Evolutionary conservation across 2,329 filamentous ascomycete species (phyloP).

Genomic region (Claviceps sp.): DNA sequence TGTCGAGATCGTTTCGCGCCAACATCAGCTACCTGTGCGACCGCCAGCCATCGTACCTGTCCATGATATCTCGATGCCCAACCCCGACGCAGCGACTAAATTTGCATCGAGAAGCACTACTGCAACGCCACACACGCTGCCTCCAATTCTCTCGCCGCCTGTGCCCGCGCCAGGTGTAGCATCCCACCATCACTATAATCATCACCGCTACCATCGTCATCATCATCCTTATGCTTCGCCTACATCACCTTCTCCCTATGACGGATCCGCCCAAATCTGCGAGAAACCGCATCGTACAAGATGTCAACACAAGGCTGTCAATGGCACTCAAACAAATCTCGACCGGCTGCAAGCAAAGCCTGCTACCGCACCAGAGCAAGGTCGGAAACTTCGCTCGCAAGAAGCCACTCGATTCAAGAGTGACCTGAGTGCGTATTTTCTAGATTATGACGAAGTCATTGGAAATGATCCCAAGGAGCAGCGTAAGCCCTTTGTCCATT

Average conservation of each 20-base stretch:
- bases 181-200: conserved; percentile 5
- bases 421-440: conserved; percentile 80
- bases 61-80: conserved; percentile 2
- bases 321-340: conserved; percentile 49
- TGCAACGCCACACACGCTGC: neutral
- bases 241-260: conserved; percentile 7
- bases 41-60: conserved; percentile 10
- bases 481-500: conserved; percentile 38
- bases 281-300: conserved; percentile 26
- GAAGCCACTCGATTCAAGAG: conserved; percentile 80
- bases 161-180: conserved; percentile 1
- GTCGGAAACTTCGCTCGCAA: conserved; percentile 71
- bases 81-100: conserved; percentile 3
- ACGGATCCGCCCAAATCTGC: conserved; percentile 9
- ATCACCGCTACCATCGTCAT: conserved; percentile 1
- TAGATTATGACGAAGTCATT: conserved; percentile 88
- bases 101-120: neutral
- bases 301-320: conserved; percentile 44
- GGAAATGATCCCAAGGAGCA: conserved; percentile 69
- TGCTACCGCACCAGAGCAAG: conserved; percentile 41
- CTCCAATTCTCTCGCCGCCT: conserved; percentile 1
- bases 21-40: conserved; percentile 16
- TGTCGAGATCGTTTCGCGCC: conserved; percentile 34
- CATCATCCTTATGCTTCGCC: conserved; percentile 5
- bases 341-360: conserved; percentile 38